Evolutionary conservation across 164 flowering plant species (phyloP).

Genomic region (Sextonia rubra): DNA sequence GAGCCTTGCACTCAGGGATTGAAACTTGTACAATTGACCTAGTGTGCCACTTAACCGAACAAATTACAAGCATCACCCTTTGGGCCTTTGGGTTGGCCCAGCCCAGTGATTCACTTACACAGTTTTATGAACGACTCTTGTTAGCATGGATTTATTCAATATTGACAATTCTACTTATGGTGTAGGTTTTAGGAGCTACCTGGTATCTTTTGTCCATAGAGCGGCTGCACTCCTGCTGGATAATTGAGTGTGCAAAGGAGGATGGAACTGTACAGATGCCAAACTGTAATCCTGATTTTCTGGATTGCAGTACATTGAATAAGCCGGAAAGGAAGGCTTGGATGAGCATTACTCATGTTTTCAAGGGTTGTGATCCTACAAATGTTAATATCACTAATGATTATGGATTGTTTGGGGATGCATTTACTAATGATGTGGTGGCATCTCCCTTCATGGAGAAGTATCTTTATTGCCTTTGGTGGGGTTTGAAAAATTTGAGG

Average conservation of each 20-base stretch:
- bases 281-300: conserved; percentile 35
- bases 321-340: conserved; percentile 43
- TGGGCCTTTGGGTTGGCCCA: no score
- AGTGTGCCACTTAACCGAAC: no score
- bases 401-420: conserved; percentile 84
- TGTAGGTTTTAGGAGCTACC: conserved; percentile 76
- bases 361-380: conserved; percentile 43
- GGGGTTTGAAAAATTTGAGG: conserved; percentile 91
- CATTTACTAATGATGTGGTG: conserved; percentile 59
- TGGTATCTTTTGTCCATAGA: conserved; percentile 81
- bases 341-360: conserved; percentile 51
- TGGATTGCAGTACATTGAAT: conserved; percentile 42
- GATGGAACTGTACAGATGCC: conserved; percentile 9
- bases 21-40: no score
- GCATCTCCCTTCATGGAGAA: conserved; percentile 42
- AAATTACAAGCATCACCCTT: no score
- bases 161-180: background rate
- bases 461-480: conserved; percentile 90
- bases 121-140: no score
- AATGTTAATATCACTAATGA: conserved; percentile 27
- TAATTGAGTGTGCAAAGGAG: conserved; percentile 42
- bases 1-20: no score
- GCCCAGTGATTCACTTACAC: no score
- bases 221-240: conserved; percentile 72
- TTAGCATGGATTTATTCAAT: no score